phyloP scores from a whole-genome alignment of 352 stramenopile genomes.

The Thalassiosira exigua region DNA sequence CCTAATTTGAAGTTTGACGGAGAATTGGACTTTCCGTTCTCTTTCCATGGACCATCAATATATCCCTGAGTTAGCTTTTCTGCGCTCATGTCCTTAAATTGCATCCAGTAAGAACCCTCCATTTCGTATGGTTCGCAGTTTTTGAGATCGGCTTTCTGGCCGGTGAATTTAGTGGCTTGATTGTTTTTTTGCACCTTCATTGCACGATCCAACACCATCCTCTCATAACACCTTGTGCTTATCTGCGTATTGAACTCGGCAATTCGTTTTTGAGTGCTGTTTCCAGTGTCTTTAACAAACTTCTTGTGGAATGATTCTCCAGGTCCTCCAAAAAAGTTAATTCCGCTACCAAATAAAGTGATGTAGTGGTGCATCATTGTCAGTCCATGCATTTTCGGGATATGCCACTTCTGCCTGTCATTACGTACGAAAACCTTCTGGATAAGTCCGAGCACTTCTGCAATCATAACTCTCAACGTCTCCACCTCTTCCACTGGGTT shows the following conservation, averaged over 20 bases:
- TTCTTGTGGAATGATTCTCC: slow-evolving; percentile 36
- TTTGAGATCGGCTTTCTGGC: too few species aligned
- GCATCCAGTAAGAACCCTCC: too few species aligned
- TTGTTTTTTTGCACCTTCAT: too few species aligned
- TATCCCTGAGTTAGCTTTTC: too few species aligned
- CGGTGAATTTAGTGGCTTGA: too few species aligned
- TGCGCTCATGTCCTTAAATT: too few species aligned
- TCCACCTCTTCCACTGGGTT: neutral
- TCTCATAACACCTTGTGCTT: neutral
- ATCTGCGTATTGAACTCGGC: neutral
- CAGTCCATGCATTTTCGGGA: slow-evolving; percentile 28
- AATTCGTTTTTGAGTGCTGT: neutral
- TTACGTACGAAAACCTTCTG: slow-evolving; percentile 1
- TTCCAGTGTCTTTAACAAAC: too few species aligned
- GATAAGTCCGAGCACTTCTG: neutral
- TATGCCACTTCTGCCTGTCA: slow-evolving; percentile 6
- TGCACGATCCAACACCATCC: neutral
- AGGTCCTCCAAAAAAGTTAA: neutral
- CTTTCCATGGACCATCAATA: too few species aligned
- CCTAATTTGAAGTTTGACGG: too few species aligned
- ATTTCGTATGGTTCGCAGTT: too few species aligned
- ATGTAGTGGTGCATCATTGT: slow-evolving; percentile 12
- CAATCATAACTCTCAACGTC: neutral
- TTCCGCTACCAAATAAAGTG: slow-evolving; percentile 11
- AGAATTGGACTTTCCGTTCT: too few species aligned